phyloP scores from a whole-genome alignment of 768 basidiomycete genomes.

The Termitomyces eurrhizus region DNA sequence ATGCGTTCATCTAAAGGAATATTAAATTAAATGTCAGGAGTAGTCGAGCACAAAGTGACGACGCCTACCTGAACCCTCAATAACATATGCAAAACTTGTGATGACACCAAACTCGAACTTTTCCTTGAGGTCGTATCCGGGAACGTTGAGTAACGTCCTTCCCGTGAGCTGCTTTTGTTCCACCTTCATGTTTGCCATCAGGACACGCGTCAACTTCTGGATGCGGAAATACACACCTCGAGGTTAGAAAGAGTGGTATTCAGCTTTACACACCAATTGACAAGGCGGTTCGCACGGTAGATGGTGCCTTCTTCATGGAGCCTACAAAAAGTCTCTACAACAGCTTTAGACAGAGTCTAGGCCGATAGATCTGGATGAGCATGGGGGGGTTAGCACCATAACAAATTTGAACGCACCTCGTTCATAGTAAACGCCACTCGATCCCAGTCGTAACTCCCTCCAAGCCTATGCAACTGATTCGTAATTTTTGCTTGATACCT shows the following conservation, averaged over 20 bases:
- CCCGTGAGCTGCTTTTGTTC: conserved; percentile 89
- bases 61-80: conserved; percentile 74
- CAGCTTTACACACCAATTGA: conserved; percentile 96
- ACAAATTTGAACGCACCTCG: conserved; percentile 45
- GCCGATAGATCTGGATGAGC: conserved; percentile 27
- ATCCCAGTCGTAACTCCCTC: conserved; percentile 94
- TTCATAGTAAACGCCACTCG: conserved; percentile 96
- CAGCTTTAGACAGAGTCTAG: conserved; percentile 69
- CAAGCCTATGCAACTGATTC: conserved; percentile 81
- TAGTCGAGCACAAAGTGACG: background rate
- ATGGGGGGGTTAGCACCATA: background rate
- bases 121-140: conserved; percentile 94
- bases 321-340: conserved; percentile 86
- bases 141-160: conserved; percentile 81
- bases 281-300: conserved; percentile 94
- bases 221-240: conserved; percentile 51
- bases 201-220: background rate
- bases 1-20: conserved; percentile 71
- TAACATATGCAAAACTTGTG: conserved; percentile 91
- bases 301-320: conserved; percentile 89
- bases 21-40: background rate
- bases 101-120: conserved; percentile 96
- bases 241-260: conserved; percentile 98
- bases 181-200: conserved; percentile 46
- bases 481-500: conserved; percentile 95